Evolutionary conservation across 352 stramenopile species (phyloP).

Genomic region (Globisporangium nodosum): DNA sequence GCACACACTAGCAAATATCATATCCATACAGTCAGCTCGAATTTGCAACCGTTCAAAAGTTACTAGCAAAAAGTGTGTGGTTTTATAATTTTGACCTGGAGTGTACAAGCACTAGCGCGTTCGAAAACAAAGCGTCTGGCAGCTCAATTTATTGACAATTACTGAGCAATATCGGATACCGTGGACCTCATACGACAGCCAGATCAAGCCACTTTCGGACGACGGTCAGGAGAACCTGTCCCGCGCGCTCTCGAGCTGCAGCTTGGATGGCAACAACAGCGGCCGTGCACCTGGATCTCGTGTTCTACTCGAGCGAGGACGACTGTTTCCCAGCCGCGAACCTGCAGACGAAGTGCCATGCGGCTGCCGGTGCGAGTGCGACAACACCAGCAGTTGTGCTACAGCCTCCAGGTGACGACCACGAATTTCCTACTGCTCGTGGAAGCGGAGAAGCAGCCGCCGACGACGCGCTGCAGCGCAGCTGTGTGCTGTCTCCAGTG

Average conservation of each 20-base stretch:
- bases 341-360: conserved; percentile 1
- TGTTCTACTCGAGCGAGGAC: conserved; percentile 36
- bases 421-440: background rate
- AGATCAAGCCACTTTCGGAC: too few species aligned
- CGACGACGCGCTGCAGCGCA: background rate
- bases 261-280: background rate
- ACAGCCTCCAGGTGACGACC: too few species aligned
- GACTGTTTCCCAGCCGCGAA: conserved; percentile 14
- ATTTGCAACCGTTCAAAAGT: background rate
- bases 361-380: background rate
- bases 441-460: background rate
- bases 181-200: too few species aligned
- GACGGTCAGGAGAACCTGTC: too few species aligned
- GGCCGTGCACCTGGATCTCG: conserved; percentile 21
- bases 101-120: too few species aligned
- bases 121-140: too few species aligned
- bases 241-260: too few species aligned
- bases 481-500: background rate
- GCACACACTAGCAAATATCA: background rate
- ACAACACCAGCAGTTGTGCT: background rate
- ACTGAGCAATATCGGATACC: too few species aligned
- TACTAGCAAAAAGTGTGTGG: background rate
- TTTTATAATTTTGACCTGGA: background rate
- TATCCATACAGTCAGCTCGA: background rate
- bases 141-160: too few species aligned